Base-by-base conservation (phyloP, 495 filamentous ascomycete genomes). In the Penicillium manginii region DNA sequence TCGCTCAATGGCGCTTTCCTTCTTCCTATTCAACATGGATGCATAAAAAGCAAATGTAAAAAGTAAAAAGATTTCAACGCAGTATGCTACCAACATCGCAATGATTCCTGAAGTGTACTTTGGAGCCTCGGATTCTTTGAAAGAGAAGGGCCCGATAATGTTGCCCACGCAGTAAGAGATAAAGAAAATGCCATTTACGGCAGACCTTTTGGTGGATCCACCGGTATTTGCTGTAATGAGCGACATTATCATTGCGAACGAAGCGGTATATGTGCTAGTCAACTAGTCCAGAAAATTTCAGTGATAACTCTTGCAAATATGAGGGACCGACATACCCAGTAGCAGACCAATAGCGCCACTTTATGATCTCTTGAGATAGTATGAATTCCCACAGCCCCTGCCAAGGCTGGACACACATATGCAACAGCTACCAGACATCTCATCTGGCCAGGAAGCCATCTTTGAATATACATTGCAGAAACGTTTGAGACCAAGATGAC, bases 401-500 rank as follows among this genome's bases (percentile, higher is more conserved):
- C 52, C 10, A 60, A 31, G 8, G 58, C 52, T 23, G 58, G 58
- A 22, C 52, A 54, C 2, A 60, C 52, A 50, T 60, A 60, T 22
- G 51, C 21, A 37, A 33, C 29, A 33, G 40, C 54, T 9, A 57
- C 54, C 22, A 57, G 18, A 14, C 54, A 57, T 21, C 54, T 18
- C 52, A 50, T 60, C 21, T 60, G 58, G 8, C 58, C 58, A 1
- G 58, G 52, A 9, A 60, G 52, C 52, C 58, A 60, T 49, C 58
- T 52, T 32, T 60, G 58, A 31, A 60, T 32, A 39, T 60, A 60
- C 58, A 60, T 60, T 5, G 37, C 52, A 6, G 54, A 56, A 2
- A 56, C 32, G n/a, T 56, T 56, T 2, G 42, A 56, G 6, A 48
- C 43, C n/a, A 49, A 26, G n/a, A 56, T 56, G 3, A 56, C 54